Evolutionary conservation across 345 rosid genomes (phyloP).

Genomic region (Rhizophora mangle): DNA sequence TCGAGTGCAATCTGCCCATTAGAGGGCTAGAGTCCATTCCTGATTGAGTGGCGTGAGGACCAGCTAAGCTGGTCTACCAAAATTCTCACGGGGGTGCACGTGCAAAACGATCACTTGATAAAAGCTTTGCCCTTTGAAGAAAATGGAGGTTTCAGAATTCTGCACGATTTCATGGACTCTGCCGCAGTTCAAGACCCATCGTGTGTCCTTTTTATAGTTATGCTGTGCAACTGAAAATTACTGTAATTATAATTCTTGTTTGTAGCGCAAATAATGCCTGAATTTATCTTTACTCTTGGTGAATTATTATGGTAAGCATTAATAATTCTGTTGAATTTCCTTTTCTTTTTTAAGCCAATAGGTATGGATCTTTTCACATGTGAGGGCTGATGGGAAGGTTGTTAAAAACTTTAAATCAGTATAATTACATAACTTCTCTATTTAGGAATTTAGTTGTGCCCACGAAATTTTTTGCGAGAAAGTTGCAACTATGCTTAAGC

Average conservation of each 20-base stretch:
- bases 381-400: no score
- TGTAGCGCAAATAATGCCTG: no score
- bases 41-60: slow-evolving; percentile 1
- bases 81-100: not conserved
- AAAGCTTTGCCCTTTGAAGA: not conserved
- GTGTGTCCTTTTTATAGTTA: not conserved
- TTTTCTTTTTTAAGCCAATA: no score
- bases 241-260: no score
- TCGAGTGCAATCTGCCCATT: no score
- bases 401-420: no score
- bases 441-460: not conserved
- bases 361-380: no score
- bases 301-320: no score
- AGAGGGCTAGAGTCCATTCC: not conserved
- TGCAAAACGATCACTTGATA: not conserved
- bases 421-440: not conserved
- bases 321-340: no score
- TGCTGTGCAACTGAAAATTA: no score
- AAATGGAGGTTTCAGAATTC: not conserved
- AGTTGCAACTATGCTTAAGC: slow-evolving; percentile 3
- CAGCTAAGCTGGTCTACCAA: not conserved
- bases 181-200: not conserved
- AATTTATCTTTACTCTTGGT: no score
- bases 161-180: not conserved
- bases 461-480: not conserved